Conservation (phyloP, 352 stramenopile genomes). For the Pythium grandisporangium region DNA sequence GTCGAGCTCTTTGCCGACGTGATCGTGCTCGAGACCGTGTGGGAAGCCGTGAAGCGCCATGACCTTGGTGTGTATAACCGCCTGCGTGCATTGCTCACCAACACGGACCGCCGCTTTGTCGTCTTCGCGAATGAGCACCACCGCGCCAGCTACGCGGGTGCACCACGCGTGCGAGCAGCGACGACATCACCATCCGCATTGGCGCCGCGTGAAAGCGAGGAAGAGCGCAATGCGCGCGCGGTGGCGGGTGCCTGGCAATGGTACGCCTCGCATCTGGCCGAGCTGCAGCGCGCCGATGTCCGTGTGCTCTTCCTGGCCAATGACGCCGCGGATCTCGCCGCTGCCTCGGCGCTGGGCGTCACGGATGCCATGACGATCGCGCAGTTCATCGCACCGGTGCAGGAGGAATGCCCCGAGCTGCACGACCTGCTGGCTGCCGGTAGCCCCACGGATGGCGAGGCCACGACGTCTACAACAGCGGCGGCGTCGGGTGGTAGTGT, state of each 20-base stretch:
- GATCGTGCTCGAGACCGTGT: conserved; percentile 88
- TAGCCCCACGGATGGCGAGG: too few relatives aligned
- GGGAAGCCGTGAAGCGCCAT: conserved; percentile 83
- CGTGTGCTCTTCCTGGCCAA: conserved; percentile 60
- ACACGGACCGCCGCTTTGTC: conserved; percentile 75
- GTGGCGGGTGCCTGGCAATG: conserved; percentile 77
- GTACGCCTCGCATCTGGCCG: conserved; percentile 55
- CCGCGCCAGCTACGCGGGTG: conserved; percentile 61
- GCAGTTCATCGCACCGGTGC: conserved; percentile 45
- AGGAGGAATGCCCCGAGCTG: conserved; percentile 35
- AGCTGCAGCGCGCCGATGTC: conserved; percentile 34
- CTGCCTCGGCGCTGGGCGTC: conserved; percentile 35
- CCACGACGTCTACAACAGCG: conserved; percentile 18
- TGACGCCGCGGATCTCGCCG: conserved; percentile 39
- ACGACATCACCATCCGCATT: too few relatives aligned
- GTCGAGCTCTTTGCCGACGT: conserved; percentile 76
- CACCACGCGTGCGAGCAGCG: too few relatives aligned
- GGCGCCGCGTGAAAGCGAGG: conserved; percentile 24
- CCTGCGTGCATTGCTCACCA: conserved; percentile 80
- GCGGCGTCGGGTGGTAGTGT: conserved; percentile 25
- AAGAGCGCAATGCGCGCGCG: conserved; percentile 82
- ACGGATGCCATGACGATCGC: conserved; percentile 42
- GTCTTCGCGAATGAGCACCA: conserved; percentile 94
- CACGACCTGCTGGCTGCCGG: conserved; percentile 50
- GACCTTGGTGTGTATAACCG: conserved; percentile 88